A percentile compares a stretch with the other conserved stretches of the same genome.
Evolutionary conservation across 768 basidiomycete genomes (phyloP).

Genomic region (Xerocomellus intermedius): DNA sequence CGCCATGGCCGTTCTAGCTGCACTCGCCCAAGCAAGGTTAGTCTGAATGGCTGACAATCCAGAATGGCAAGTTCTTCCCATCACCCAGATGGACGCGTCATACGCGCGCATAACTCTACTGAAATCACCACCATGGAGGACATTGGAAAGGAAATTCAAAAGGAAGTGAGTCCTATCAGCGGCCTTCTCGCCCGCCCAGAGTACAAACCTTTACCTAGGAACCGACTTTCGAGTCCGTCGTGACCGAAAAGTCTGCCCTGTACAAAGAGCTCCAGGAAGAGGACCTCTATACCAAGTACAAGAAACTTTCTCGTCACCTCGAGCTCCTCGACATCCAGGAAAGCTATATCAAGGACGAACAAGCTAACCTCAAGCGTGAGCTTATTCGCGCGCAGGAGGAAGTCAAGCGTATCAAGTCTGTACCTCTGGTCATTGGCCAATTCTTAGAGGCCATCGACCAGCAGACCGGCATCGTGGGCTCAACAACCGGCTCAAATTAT

Average conservation of each 20-base stretch:
- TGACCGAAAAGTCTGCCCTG: conserved; percentile 85
- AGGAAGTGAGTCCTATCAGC: conserved; percentile 55
- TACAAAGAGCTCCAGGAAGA: conserved; percentile 85
- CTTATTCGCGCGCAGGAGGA: conserved; percentile 98
- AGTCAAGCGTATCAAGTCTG: conserved; percentile 98
- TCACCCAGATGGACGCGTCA: conserved; percentile 28
- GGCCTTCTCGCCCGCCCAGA: neutral
- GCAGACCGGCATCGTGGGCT: conserved; percentile 94
- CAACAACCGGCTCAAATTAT: conserved; percentile 97
- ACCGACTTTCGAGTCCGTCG: conserved; percentile 83
- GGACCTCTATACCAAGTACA: conserved; percentile 96
- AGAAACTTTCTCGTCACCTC: conserved; percentile 90
- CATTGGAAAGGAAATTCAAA: conserved; percentile 81
- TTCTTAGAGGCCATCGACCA: conserved; percentile 99
- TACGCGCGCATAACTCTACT: conserved; percentile 13
- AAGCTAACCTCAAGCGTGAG: conserved; percentile 95
- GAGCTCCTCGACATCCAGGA: conserved; percentile 95
- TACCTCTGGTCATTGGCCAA: conserved; percentile 98
- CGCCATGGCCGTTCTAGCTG: conserved; percentile 54
- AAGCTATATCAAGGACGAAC: conserved; percentile 98
- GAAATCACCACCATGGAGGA: conserved; percentile 66
- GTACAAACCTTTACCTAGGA: conserved; percentile 49
- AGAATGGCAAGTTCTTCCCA: conserved; percentile 33
- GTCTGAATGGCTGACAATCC: neutral
- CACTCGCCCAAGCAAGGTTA: neutral